Evolutionary conservation across 2,329 filamentous ascomycete species (phyloP), one percentile per base, ranked within the genome.

Genomic region (Hortaea sp.): DNA sequence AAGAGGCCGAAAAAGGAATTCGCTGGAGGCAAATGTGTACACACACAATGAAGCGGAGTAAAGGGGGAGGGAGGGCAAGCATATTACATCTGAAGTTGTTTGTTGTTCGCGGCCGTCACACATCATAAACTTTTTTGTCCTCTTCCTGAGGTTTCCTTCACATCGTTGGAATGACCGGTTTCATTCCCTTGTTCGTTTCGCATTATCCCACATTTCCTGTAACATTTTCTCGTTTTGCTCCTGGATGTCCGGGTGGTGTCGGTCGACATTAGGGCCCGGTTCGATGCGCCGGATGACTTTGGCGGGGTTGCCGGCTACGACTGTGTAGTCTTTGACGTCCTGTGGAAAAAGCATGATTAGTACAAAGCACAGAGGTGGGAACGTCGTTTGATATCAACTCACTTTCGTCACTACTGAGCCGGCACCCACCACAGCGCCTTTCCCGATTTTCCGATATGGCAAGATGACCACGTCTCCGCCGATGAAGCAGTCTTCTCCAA

Each of bases 401-500:
- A 78, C 75, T 50, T 66, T 69, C 35, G 71, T 75, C 31, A 79
- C 75, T 28, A 79, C 70, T 10, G 72, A 74, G 5, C 76, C 75
- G 27, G 75, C 72, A 37, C 70, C 70, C 37, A 79, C 67, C 11
- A 72, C 73, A 34, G 74, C 70, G 28, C 74, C 73, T 44, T 70
- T 72, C 7, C 74, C 73, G 44, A 79, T 75, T 20, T 65, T 71
- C 6, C 73, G 65, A 11, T 74, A 75, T n/a, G 75, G 70, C 56
- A 76, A 69, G 51, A 85, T 82, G 2, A 74, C 77, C 46, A 76
- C 78, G 45, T 75, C 73, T 5, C 76, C 76, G 38, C 80, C 81
- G 57, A 85, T 78, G 63, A 76, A 79, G 56, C 79, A 81, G 54
- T 84, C 80, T 49, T 80, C 80, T 53, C 88, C 86, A 51, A 97